Conservation (phyloP, 2,329 filamentous ascomycete species). For the Scedosporium aurantiacum region DNA sequence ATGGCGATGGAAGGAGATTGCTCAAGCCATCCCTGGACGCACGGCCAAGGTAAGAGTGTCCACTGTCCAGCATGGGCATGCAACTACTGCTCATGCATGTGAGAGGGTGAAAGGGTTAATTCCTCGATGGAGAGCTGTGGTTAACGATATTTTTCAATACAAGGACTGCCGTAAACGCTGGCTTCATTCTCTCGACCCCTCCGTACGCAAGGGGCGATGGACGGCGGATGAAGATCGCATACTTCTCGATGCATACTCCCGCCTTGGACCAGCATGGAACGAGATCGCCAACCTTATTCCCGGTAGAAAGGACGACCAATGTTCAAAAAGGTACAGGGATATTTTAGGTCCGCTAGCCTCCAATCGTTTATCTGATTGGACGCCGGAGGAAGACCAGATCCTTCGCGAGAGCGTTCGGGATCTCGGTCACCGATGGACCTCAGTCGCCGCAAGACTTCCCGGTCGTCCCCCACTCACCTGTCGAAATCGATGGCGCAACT, state of each 20-base stretch:
- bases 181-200: constrained; percentile 20
- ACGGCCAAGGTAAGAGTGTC: constrained; percentile 16
- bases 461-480: constrained; percentile 18
- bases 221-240: constrained; percentile 18
- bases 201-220: constrained; percentile 18
- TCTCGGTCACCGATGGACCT: constrained; percentile 18
- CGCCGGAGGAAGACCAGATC: constrained; percentile 15
- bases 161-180: constrained; percentile 19
- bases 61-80: background rate
- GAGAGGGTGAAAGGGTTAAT: background rate
- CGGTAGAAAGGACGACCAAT: constrained; percentile 19
- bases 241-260: constrained; percentile 17
- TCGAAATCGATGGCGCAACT: constrained; percentile 17
- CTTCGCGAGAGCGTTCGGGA: constrained; percentile 14
- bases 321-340: constrained; percentile 19
- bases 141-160: constrained; percentile 1
- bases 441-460: constrained; percentile 16
- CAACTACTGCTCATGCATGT: background rate
- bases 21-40: constrained; percentile 14
- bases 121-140: background rate
- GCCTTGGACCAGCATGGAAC: constrained; percentile 16
- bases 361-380: constrained; percentile 17
- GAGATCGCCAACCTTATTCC: constrained; percentile 18
- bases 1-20: constrained; percentile 19
- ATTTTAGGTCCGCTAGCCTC: constrained; percentile 17